Conservation (phyloP, 2,329 filamentous ascomycete genomes). For the Dactylonectria estremocensis region DNA sequence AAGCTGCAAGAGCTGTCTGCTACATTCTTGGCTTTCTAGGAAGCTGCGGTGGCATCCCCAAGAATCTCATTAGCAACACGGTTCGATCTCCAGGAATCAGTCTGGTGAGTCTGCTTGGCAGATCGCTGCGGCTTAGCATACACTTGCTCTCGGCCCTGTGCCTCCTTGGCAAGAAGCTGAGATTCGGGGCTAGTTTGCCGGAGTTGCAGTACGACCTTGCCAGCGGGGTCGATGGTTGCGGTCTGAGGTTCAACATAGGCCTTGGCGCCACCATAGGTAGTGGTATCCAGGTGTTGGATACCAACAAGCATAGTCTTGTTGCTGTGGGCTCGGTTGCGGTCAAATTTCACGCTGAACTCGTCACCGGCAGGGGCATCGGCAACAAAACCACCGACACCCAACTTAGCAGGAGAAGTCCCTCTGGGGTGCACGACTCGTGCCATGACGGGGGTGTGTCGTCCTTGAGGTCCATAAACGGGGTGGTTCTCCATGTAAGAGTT, state of each 20-base stretch:
- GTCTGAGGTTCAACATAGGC: slow-evolving; percentile 63
- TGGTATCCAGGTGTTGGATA: slow-evolving; percentile 62
- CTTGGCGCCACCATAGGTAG: slow-evolving; percentile 68
- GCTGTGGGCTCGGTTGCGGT: slow-evolving; percentile 32
- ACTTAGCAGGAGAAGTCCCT: slow-evolving; percentile 54
- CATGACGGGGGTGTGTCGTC: slow-evolving; percentile 62
- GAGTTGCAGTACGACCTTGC: slow-evolving; percentile 64
- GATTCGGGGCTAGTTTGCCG: slow-evolving; percentile 56
- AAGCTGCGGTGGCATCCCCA: slow-evolving; percentile 26
- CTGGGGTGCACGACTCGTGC: slow-evolving; percentile 67
- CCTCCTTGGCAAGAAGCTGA: slow-evolving; percentile 64
- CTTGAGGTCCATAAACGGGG: slow-evolving; percentile 73
- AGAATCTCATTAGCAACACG: slow-evolving; percentile 51
- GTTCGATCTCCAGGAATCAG: slow-evolving; percentile 41
- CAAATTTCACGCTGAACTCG: slow-evolving; percentile 56
- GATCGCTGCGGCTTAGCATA: slow-evolving; percentile 49
- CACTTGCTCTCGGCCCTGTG: slow-evolving; percentile 54
- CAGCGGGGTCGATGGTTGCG: slow-evolving; percentile 65
- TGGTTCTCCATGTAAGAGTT: slow-evolving; percentile 71
- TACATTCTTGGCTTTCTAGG: slow-evolving; percentile 70
- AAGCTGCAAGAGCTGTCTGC: slow-evolving; percentile 55
- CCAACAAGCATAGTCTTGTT: slow-evolving; percentile 51
- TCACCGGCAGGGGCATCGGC: slow-evolving; percentile 59
- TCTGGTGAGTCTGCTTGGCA: slow-evolving; percentile 18
- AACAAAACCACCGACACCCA: slow-evolving; percentile 72